These are phyloP conservation scores for Myxozyma vanderwaltii DNA, from an alignment of 805 yeast genomes.

Conservation along the genomic window DNA sequence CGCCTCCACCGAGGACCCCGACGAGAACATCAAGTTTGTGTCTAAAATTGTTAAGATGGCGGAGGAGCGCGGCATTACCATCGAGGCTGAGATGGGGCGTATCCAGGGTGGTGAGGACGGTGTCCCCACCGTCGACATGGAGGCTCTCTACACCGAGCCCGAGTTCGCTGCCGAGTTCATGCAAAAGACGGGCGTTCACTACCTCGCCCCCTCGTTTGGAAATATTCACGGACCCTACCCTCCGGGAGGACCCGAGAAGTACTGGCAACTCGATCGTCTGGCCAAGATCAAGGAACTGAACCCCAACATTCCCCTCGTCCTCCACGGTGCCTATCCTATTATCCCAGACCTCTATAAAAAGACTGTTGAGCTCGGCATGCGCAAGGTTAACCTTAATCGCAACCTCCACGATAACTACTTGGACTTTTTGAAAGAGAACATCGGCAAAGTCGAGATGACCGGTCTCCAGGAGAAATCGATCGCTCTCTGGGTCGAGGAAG, in stretches of 20 bases:
- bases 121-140: conserved; percentile 39
- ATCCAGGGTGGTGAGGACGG: conserved; percentile 49
- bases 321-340: conserved; percentile 45
- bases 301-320: conserved; percentile 39
- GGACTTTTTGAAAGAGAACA: conserved; percentile 37
- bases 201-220: conserved; percentile 46
- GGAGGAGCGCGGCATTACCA: conserved; percentile 40
- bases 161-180: conserved; percentile 42
- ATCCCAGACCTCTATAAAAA: conserved; percentile 39
- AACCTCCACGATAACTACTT: conserved; percentile 41
- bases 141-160: conserved; percentile 44
- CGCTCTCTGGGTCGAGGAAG: conserved; percentile 38
- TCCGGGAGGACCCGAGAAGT: conserved; percentile 43
- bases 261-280: conserved; percentile 38
- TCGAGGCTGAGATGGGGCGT: conserved; percentile 48
- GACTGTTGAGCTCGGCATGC: conserved; percentile 40
- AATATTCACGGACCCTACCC: conserved; percentile 47
- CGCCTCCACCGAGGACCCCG: conserved; percentile 45
- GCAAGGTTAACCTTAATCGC: conserved; percentile 44
- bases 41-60: conserved; percentile 42
- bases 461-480: conserved; percentile 40
- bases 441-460: conserved; percentile 39
- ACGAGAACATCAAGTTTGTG: conserved; percentile 42
- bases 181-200: conserved; percentile 43
- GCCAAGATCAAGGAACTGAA: conserved; percentile 32